phyloP scores from a whole-genome alignment of 768 basidiomycete species.

The Fistulinella prunicolor region DNA sequence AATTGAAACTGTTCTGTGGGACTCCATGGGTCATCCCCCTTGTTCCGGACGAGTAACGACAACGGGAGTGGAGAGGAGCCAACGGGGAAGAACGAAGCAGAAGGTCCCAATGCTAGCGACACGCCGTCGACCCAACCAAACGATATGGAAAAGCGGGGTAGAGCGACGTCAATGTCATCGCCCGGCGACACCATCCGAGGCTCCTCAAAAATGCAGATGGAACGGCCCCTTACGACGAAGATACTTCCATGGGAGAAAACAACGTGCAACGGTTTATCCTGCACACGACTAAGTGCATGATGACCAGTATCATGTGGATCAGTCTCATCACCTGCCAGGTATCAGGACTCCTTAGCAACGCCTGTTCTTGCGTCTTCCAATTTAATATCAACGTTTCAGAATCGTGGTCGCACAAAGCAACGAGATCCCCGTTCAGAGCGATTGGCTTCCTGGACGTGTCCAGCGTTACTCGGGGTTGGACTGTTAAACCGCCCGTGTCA shows the following conservation, averaged over 20 bases:
- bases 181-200: slow-evolving; percentile 37
- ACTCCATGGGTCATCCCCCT: slow-evolving; percentile 62
- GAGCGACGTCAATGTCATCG: slow-evolving; percentile 9
- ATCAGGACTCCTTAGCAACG: slow-evolving; percentile 41
- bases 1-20: slow-evolving; percentile 47
- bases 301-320: background rate
- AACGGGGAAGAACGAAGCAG: background rate
- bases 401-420: slow-evolving; percentile 54
- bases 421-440: slow-evolving; percentile 46
- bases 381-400: slow-evolving; percentile 53
- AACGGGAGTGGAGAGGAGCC: slow-evolving; percentile 23
- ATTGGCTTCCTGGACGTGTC: slow-evolving; percentile 45
- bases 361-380: slow-evolving; percentile 48
- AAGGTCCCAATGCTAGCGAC: slow-evolving; percentile 32
- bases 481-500: slow-evolving; percentile 11
- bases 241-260: slow-evolving; percentile 45
- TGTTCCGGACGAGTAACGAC: slow-evolving; percentile 54
- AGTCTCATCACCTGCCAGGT: slow-evolving; percentile 30
- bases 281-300: slow-evolving; percentile 19
- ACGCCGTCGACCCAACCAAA: slow-evolving; percentile 72
- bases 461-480: slow-evolving; percentile 36
- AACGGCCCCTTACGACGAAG: slow-evolving; percentile 58
- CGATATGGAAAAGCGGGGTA: slow-evolving; percentile 42
- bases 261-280: slow-evolving; percentile 53
- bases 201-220: slow-evolving; percentile 52